Percentiles rank a stretch among this genome's conserved stretches.
Conservation (phyloP, 164 flowering plant species). For the Liriodendron chinense region DNA sequence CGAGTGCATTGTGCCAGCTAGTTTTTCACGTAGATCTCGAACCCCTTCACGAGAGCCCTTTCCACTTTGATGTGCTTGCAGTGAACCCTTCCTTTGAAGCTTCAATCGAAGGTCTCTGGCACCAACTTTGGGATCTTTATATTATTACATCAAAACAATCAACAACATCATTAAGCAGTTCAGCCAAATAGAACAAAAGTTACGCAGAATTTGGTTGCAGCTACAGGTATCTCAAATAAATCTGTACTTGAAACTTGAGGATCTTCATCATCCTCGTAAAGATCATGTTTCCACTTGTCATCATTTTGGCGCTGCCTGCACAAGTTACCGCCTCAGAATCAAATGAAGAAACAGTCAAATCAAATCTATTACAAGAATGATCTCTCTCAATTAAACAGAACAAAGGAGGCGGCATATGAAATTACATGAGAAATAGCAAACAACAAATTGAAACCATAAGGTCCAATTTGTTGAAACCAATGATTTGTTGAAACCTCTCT, state of each 20-base stretch:
- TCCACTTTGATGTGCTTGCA: slow-evolving; percentile 43
- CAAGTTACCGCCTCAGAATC: not conserved
- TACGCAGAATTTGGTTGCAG: slow-evolving; percentile 3
- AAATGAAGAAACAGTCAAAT: not conserved
- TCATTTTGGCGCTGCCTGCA: slow-evolving; percentile 76
- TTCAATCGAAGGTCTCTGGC: slow-evolving; percentile 78
- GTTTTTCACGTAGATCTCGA: slow-evolving; percentile 82
- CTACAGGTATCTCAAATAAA: slow-evolving; percentile 11
- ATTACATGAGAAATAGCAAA: not conserved
- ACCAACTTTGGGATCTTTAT: slow-evolving; percentile 56
- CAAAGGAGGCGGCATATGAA: not conserved
- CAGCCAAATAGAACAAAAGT: not conserved
- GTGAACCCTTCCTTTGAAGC: slow-evolving; percentile 66
- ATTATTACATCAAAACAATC: slow-evolving; percentile 30
- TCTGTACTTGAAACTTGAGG: slow-evolving; percentile 60
- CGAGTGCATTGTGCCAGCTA: slow-evolving; percentile 67
- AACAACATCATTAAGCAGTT: slow-evolving; percentile 19
- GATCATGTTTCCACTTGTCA: slow-evolving; percentile 98
- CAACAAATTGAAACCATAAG: no score
- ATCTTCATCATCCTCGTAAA: slow-evolving; percentile 42
- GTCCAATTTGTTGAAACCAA: no score
- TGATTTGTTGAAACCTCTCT: no score
- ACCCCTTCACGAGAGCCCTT: slow-evolving; percentile 40
- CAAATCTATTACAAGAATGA: not conserved
- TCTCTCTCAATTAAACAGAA: not conserved